Percentiles rank a stretch among this genome's conserved stretches.
Conservation (phyloP, 2,329 filamentous ascomycete genomes). For the Neobulgaria alba region DNA sequence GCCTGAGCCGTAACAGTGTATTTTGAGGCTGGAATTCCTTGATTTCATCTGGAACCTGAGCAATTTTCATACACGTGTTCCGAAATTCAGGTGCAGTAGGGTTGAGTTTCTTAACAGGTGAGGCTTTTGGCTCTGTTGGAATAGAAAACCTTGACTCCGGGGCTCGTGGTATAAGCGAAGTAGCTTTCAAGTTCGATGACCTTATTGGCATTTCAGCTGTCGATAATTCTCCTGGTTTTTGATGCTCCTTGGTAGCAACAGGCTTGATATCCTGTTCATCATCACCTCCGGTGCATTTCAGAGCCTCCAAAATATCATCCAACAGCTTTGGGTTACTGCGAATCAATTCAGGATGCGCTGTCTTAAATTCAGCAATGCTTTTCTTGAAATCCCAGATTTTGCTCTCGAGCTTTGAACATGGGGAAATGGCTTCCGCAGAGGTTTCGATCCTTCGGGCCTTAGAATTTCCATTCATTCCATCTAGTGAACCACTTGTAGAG, state of each 20-base stretch:
- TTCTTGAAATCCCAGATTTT: slow-evolving; percentile 5
- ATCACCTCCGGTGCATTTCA: slow-evolving; percentile 13
- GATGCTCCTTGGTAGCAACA: not conserved
- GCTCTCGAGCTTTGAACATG: slow-evolving; percentile 3
- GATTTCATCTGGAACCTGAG: not conserved
- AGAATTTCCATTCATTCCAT: not conserved
- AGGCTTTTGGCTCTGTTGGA: not conserved
- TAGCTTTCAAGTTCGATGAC: not conserved
- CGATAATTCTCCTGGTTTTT: not conserved
- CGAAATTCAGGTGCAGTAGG: not conserved
- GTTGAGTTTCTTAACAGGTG: not conserved
- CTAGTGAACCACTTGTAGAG: not conserved
- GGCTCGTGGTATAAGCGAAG: not conserved
- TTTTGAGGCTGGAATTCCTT: not conserved
- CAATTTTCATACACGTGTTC: not conserved
- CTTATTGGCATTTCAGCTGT: not conserved
- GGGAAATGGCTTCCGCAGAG: not conserved
- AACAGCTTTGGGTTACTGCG: slow-evolving; percentile 14
- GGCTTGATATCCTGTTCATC: slow-evolving; percentile 7
- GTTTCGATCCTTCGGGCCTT: not conserved
- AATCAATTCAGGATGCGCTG: slow-evolving; percentile 13
- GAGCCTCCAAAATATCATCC: slow-evolving; percentile 13
- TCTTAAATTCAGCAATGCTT: slow-evolving; percentile 8
- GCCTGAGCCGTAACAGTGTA: not conserved
- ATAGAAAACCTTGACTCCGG: not conserved